Conservation (phyloP, 495 filamentous ascomycete species). For the Polyplosphaeria fusca region DNA sequence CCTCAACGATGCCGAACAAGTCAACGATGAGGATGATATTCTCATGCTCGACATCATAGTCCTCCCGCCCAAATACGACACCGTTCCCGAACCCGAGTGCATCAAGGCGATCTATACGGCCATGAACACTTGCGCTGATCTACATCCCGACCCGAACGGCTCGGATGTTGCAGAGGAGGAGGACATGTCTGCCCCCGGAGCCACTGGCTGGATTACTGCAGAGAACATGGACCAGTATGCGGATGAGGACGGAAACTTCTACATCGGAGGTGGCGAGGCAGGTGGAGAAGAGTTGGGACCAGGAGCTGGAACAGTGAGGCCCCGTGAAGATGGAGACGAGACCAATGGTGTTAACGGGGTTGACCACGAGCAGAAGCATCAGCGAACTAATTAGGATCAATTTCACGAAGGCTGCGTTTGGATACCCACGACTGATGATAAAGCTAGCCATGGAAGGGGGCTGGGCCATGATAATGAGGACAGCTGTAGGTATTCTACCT, state of each 20-base stretch:
- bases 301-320: slow-evolving; percentile 56
- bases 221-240: slow-evolving; percentile 86
- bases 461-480: too few relatives aligned
- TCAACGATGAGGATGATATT: slow-evolving; percentile 59
- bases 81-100: slow-evolving; percentile 36
- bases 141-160: slow-evolving; percentile 76
- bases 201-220: slow-evolving; percentile 91
- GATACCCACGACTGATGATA: slow-evolving; percentile 1
- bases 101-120: slow-evolving; percentile 67
- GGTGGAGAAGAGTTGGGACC: slow-evolving; percentile 48
- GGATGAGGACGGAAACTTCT: slow-evolving; percentile 63
- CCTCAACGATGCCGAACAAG: slow-evolving; percentile 48
- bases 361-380: slow-evolving; percentile 11
- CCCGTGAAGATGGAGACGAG: slow-evolving; percentile 42
- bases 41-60: slow-evolving; percentile 71
- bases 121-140: slow-evolving; percentile 78
- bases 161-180: slow-evolving; percentile 45
- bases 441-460: too few relatives aligned
- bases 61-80: slow-evolving; percentile 50
- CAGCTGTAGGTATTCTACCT: too few relatives aligned
- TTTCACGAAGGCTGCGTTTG: neutral
- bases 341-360: slow-evolving; percentile 16
- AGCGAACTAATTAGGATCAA: slow-evolving; percentile 9
- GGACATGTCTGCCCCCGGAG: slow-evolving; percentile 68
- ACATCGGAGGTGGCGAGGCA: slow-evolving; percentile 5